Evolutionary conservation across 768 basidiomycete genomes (phyloP).

Genomic region (Bullera alba): DNA sequence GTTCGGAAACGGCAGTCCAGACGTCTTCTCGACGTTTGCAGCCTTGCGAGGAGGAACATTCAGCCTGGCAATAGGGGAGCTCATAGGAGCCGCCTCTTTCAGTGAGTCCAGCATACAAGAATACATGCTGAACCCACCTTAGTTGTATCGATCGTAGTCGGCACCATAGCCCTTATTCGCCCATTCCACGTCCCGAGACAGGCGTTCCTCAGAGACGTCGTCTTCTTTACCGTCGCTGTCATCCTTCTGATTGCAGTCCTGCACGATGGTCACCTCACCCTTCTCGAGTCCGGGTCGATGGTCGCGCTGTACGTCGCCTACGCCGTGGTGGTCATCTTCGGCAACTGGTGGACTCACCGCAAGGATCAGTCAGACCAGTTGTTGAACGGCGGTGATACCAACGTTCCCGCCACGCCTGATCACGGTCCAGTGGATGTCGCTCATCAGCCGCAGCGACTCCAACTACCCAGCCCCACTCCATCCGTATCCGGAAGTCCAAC

Average conservation of each 20-base stretch:
- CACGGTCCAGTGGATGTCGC: neutral
- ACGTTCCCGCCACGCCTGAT: neutral
- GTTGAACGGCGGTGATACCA: neutral
- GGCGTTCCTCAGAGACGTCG: slow-evolving; percentile 86
- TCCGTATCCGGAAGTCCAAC: neutral
- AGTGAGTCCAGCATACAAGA: slow-evolving; percentile 43
- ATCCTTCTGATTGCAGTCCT: slow-evolving; percentile 67
- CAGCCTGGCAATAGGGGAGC: slow-evolving; percentile 84
- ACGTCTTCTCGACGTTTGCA: slow-evolving; percentile 91
- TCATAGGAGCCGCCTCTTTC: slow-evolving; percentile 90
- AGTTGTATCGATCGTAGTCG: slow-evolving; percentile 87
- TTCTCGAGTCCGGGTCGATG: slow-evolving; percentile 67
- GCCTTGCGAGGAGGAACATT: slow-evolving; percentile 81
- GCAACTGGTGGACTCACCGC: slow-evolving; percentile 64
- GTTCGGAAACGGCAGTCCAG: slow-evolving; percentile 94
- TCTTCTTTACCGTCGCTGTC: slow-evolving; percentile 85
- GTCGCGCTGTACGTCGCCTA: slow-evolving; percentile 70
- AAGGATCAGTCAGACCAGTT: slow-evolving; percentile 24
- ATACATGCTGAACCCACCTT: neutral
- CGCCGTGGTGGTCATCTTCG: slow-evolving; percentile 65
- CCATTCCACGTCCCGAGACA: slow-evolving; percentile 76
- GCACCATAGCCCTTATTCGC: slow-evolving; percentile 94
- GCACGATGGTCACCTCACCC: slow-evolving; percentile 63
- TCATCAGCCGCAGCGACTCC: neutral
- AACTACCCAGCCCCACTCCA: neutral